Conservation (phyloP, 2,329 filamentous ascomycete species). For the Didymella pomorum region DNA sequence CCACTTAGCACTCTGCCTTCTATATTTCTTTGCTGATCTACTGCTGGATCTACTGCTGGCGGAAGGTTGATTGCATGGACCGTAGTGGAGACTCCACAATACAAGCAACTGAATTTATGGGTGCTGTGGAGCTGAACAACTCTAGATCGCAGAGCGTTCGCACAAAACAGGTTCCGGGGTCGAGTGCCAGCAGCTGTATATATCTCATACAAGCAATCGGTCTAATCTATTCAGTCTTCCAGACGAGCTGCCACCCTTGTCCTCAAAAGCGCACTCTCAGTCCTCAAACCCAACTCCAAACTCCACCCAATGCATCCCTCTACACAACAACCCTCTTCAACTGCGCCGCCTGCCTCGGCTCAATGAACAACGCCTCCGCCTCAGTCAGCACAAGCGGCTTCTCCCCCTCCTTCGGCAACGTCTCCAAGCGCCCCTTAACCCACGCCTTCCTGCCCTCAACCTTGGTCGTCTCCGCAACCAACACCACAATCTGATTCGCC, state of each 20-base stretch:
- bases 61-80: not conserved
- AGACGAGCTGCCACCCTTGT: not conserved
- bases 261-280: not conserved
- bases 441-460: conserved; percentile 94
- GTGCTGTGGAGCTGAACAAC: not conserved
- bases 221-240: conserved; percentile 1
- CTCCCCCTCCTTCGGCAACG: conserved; percentile 73
- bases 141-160: not conserved
- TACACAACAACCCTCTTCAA: conserved; percentile 42
- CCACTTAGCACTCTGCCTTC: not conserved
- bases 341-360: conserved; percentile 77
- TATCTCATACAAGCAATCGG: not conserved
- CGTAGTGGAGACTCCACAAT: not conserved
- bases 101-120: not conserved
- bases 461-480: conserved; percentile 80
- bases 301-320: conserved; percentile 6
- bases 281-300: conserved; percentile 4
- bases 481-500: conserved; percentile 77
- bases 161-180: not conserved
- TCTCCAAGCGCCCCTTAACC: conserved; percentile 88
- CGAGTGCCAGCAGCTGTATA: not conserved
- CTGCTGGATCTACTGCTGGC: not conserved
- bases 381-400: conserved; percentile 75
- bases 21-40: not conserved
- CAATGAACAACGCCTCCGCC: conserved; percentile 86